These are phyloP conservation scores for Trichoderma sp. DNA, from an alignment of 2,329 filamentous ascomycete species.

Conservation along the genomic window DNA sequence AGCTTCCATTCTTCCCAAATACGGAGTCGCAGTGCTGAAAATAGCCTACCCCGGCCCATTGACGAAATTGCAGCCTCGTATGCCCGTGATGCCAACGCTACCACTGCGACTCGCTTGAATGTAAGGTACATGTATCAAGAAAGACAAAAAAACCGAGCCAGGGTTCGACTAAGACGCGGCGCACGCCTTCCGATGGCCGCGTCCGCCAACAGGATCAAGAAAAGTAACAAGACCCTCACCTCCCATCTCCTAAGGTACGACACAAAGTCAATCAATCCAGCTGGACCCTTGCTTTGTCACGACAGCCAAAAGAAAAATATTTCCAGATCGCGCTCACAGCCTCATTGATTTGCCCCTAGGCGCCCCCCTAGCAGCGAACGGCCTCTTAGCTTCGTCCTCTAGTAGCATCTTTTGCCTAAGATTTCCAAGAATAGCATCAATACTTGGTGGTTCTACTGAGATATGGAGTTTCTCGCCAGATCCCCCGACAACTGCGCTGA, in stretches of 20 bases:
- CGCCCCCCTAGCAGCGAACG: conserved; percentile 3
- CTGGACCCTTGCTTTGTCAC: not conserved
- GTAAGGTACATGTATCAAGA: too few relatives aligned
- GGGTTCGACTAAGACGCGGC: not conserved
- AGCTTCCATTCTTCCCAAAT: conserved; percentile 6
- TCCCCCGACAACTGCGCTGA: not conserved
- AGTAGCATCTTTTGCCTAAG: not conserved
- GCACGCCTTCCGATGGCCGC: not conserved
- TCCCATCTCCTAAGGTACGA: not conserved
- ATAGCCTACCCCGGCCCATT: conserved; percentile 16
- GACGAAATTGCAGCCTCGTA: conserved; percentile 26
- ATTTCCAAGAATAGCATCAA: conserved; percentile 26
- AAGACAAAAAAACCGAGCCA: not conserved
- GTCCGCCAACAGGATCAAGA: not conserved
- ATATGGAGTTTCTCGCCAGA: conserved; percentile 7
- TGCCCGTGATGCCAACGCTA: conserved; percentile 6
- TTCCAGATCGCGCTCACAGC: conserved; percentile 26
- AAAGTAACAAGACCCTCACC: too few relatives aligned
- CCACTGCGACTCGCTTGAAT: conserved; percentile 9
- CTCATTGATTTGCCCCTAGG: conserved; percentile 21
- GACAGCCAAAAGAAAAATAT: not conserved
- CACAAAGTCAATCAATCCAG: not conserved
- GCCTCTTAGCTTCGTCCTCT: not conserved
- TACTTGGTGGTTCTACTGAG: not conserved
- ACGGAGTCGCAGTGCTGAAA: conserved; percentile 16